Evolutionary conservation across 2,329 filamentous ascomycete species (phyloP), one percentile per base, ranked within the genome.

Genomic region (Epichloe hybrida): DNA sequence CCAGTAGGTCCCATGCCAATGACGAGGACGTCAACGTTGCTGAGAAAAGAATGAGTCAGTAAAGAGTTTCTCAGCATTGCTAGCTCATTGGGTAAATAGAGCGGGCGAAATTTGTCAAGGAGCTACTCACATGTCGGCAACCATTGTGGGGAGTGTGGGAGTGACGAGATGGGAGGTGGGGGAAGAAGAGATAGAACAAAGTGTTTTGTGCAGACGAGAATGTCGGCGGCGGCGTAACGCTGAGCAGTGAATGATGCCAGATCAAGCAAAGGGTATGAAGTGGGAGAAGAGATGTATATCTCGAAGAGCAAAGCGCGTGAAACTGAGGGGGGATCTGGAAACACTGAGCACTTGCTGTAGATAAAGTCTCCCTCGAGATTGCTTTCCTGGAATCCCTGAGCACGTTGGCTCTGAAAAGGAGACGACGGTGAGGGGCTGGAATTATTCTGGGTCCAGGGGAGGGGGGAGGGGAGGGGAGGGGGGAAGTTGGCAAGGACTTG

Each of bases 1-100:
- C 93, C 93, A 65, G 93, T 97, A 62, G 93, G 93, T 66, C 93
- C 93, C 72, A 91, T 91, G 66, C 93, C 93, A 75, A 97, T 96
- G 71, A 98, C 83, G 67, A 98, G 88, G 61, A 98, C 86, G 73
- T 98, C 93, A 68, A 97, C 88, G 65, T 88, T 84, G 70, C 89
- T 94, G 13, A 20, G 35, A 5, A 3, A 13, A n/a, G 15, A n/a
- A 23, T 13, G 52, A 27, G 31, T 47, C 21, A 41, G 46, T 43
- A 21, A 15, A 37, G 50, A 35, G 53, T 17, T 17, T 17, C n/a
- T n/a, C 27, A 41, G 35, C 21, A 48, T 17, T n/a, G 31, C 34
- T 17, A 3, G 20, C 39, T 37, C 8, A 11, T 21, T 17, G 20
- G n/a, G 15, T 3, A 38, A 42, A 38, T 8, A 12, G 34, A 12